Conservation (phyloP, 768 basidiomycete species). For the Phanerochaete carnosa region DNA sequence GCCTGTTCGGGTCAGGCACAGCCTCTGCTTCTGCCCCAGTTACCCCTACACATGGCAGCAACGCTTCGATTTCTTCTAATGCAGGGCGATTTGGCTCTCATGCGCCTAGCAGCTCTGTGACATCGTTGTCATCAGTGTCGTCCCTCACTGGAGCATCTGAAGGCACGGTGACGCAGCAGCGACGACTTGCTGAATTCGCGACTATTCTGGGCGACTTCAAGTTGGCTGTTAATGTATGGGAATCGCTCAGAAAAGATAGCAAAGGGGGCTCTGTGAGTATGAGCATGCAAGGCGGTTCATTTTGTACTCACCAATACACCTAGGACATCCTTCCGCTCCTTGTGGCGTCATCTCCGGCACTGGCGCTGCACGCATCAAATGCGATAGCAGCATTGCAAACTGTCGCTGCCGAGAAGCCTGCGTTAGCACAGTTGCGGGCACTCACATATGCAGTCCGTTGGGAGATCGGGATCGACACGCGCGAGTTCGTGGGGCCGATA, state of each 20-base stretch:
- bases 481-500: conserved; percentile 53
- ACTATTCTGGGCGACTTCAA: conserved; percentile 90
- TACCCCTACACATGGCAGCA: conserved; percentile 35
- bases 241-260: conserved; percentile 79
- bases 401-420: conserved; percentile 42
- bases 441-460: conserved; percentile 71
- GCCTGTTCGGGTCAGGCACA: conserved; percentile 70
- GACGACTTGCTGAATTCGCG: conserved; percentile 93
- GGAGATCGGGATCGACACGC: conserved; percentile 59
- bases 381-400: conserved; percentile 48
- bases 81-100: conserved; percentile 19
- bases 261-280: conserved; percentile 79
- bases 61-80: conserved; percentile 35
- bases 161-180: conserved; percentile 60
- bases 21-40: conserved; percentile 30
- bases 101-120: conserved; percentile 30
- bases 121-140: conserved; percentile 24
- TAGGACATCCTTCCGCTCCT: conserved; percentile 84
- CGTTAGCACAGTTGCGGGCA: conserved; percentile 65
- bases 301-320: not conserved
- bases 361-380: conserved; percentile 58
- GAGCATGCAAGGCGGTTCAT: not conserved
- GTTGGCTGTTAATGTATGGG: conserved; percentile 81
- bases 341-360: conserved; percentile 60
- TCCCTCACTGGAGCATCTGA: conserved; percentile 17